Base-by-base conservation (phyloP, 1,284 basidiomycete genomes). In the Neolentinus lepideus region DNA sequence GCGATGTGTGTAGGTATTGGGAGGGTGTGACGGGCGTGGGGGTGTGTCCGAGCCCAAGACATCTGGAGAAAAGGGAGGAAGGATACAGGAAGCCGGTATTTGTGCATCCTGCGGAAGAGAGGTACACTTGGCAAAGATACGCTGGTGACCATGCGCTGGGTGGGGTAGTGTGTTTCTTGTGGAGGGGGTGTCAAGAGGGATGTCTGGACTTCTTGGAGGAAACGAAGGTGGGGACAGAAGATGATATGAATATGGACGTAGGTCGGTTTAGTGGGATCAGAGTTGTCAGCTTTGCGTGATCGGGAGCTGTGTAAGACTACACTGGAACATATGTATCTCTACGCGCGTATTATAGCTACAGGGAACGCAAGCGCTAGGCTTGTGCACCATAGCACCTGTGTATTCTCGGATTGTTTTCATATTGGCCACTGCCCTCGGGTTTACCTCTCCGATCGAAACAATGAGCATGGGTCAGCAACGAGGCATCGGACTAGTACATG, bases 151-250 rank as follows among this genome's bases (percentile, higher is more conserved):
- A 63, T 52, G 56, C 58, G 16, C 54, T 56, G 2, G 62, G 62
- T 16, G 66, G 69, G 1, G 82, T 29, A 3, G 47, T 86, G 10
- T 84, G 87, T n/a, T 58, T 90, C 36, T 66, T 73, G 54, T 90
- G 88, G 87, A 71, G 84, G 22, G 88, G 88, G 0, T 90, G 88
- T 65, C 65, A 67, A 26, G 59, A 58, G 53, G 82, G 81, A 0
- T 90, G 88, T 66, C 65, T 90, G 58, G 72, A 76, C 48, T 86
- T 84, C 63, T 67, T 90, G 59, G 74, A 74, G 33, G 59, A 36
- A 8, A 57, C 4, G 27, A 21, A 50, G 10, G 8, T 12, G 27
- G 47, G 9, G 21, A 21, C 24, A 16, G 47, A 50, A 6, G 22
- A 6, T 14, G 47, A 50, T 12, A 50, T 50, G 47, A 21, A 43